phyloP scores from a whole-genome alignment of 2,329 filamentous ascomycete species.

The Atkinsonella hypoxylon region DNA sequence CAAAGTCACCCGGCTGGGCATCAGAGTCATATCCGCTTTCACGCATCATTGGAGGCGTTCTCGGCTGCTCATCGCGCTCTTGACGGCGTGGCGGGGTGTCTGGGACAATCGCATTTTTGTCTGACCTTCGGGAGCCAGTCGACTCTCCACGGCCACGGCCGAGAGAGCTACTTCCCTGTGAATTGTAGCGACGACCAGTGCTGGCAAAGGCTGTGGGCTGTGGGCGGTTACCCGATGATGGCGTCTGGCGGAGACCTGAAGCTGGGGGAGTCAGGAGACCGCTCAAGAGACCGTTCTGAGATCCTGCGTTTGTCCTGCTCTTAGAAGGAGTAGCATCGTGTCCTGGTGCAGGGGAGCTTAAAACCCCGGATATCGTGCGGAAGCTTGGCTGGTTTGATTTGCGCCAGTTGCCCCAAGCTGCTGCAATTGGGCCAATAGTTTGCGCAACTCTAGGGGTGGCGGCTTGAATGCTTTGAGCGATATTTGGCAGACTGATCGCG shows the following conservation, averaged over 20 bases:
- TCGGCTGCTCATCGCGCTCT: conserved; percentile 28
- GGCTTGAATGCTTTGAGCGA: conserved; percentile 67
- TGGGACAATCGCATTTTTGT: conserved; percentile 25
- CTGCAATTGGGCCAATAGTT: conserved; percentile 63
- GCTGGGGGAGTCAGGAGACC: conserved; percentile 85
- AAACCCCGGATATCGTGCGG: conserved; percentile 33
- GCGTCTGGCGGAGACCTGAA: conserved; percentile 54
- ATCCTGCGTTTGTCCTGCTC: conserved; percentile 37
- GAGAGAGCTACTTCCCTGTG: conserved; percentile 23
- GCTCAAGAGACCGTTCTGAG: conserved; percentile 52
- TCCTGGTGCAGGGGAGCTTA: conserved; percentile 29
- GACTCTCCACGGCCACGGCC: conserved; percentile 18
- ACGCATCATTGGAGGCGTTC: conserved; percentile 52
- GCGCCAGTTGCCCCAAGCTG: conserved; percentile 95
- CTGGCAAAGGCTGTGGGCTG: conserved; percentile 51
- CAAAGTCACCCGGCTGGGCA: conserved; percentile 46
- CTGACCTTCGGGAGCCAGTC: conserved; percentile 24
- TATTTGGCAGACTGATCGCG: conserved; percentile 56
- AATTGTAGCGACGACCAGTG: conserved; percentile 46
- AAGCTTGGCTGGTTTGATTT: conserved; percentile 48
- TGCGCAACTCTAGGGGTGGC: conserved; percentile 75
- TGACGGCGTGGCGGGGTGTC: conserved; percentile 32
- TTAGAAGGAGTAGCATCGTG: conserved; percentile 49
- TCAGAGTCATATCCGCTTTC: conserved; percentile 48
- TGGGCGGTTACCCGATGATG: conserved; percentile 27